Base-by-base conservation (phyloP, 352 stramenopile genomes). In the Phytopythium kandeliae region DNA sequence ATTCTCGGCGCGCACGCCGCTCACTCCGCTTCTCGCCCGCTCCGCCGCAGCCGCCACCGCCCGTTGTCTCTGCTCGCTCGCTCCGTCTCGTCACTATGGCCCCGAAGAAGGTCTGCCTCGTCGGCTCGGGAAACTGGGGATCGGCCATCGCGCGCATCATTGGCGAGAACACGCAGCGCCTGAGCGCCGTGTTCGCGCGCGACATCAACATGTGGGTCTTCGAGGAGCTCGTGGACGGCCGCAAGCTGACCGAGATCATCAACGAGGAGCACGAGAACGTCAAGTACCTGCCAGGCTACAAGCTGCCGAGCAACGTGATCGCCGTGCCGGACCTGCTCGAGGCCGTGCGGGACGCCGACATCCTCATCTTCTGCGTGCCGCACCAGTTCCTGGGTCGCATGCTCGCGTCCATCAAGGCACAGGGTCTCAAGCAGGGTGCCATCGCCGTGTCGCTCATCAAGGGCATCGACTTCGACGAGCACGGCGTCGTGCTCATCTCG, bases 191-290 rank as follows among this genome's bases (percentile, higher is more conserved):
- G 38, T 98, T 97, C 71, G 78, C 97, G 60, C 61, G 67, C 31
- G 60, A 88, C 62, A 94, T 99, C 48, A 97, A 95, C 69, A 98
- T 98, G 92, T 99, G 94, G 95, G 95, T 98, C 16, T 98, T 95
- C 59, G 95, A 98, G 66, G 78, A 96, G 56, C 75, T 97, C 22
- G 71, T 88, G 45, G 64, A 96, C 36, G 75, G 75, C 50, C 70
- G 78, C 41, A 97, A 97, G 55, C 81, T 99, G 31, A 97, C 91
- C 24, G 78, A 98, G 43, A 94, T 98, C 53, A 98, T 99, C 72
- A 99, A 99, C 67, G 71, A 63, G 48, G 73, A 88, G 43, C 92
- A 98, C 68, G 95, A 98, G 73, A 99, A 99, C 71, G 85, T 98
- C 62, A 99, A 98, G 78, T 89, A 90, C 58, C 60, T 89, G 37